Evolutionary conservation across 2,329 filamentous ascomycete species (phyloP), one percentile per base, ranked within the genome.

Genomic region (Cladosporium sp.): DNA sequence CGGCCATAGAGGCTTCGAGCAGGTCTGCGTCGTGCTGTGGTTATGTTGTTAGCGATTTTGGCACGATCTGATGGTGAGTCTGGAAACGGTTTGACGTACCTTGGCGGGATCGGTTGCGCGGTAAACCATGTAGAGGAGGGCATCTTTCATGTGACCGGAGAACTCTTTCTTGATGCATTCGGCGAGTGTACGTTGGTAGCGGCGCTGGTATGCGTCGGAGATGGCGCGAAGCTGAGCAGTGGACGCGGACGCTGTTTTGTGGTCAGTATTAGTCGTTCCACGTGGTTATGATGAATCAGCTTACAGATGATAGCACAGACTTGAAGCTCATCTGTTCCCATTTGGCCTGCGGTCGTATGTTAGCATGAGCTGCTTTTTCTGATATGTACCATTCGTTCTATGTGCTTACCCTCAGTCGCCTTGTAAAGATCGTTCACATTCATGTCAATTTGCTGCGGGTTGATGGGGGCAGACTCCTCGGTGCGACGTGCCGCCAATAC

Each of bases 81-180:
- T n/a, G 3, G n/a, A n/a, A 4, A 24, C 6, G 22, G 15, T 45
- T 4, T 28, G 25, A 9, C 22, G 22, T 5, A 45, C 42, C 24
- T 50, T 88, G 58, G 90, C 90, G 63, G 88, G 90, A 73, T 97
- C 91, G 5, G 83, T 77, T 2, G 89, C 93, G 12, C 87, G 80
- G 10, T 82, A 82, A n/a, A 97, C 77, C 72, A 96, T 91, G 70
- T 85, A 86, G 24, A 94, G 75, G 0, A 97, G 81, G 0, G 91
- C 91, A 15, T 90, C 83, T 71, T 92, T 80, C 91, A 97, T 97
- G 70, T 97, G 93, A 0, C 93, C 93, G 0, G 87, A 89, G 74
- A 97, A 97, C 67, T 94, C 86, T 76, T 83, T 88, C 61, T 85
- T 84, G 65, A 97, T 85, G 50, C 91, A 86, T 34, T 84, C 82